Conservation (phyloP, 805 yeast species). For the Candida xiaguanensis region DNA sequence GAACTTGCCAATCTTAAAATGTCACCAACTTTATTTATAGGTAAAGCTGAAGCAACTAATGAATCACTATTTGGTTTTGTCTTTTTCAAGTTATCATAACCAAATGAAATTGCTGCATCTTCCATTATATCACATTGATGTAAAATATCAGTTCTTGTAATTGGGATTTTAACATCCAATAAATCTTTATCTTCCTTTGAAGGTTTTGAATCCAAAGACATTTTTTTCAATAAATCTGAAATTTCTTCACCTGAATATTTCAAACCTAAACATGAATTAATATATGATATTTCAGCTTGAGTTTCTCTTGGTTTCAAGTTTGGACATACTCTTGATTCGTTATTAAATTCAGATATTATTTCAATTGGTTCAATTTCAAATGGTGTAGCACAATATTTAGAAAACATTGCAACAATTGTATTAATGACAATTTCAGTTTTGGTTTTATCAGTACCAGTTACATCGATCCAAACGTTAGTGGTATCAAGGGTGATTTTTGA, state of each 20-base stretch:
- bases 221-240: slow-evolving; percentile 62
- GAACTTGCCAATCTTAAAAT: slow-evolving; percentile 87
- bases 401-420: slow-evolving; percentile 93
- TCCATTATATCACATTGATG: slow-evolving; percentile 99
- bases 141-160: slow-evolving; percentile 91
- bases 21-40: slow-evolving; percentile 86
- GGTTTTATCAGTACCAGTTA: slow-evolving; percentile 93
- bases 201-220: slow-evolving; percentile 71
- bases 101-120: slow-evolving; percentile 95
- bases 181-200: slow-evolving; percentile 44
- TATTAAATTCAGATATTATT: slow-evolving; percentile 77
- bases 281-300: slow-evolving; percentile 75
- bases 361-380: slow-evolving; percentile 89
- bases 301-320: slow-evolving; percentile 61
- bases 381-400: slow-evolving; percentile 76
- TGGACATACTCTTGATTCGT: slow-evolving; percentile 74
- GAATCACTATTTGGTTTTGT: slow-evolving; percentile 69
- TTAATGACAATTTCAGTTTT: slow-evolving; percentile 91
- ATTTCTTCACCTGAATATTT: slow-evolving; percentile 66
- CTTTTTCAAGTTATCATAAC: slow-evolving; percentile 82
- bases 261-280: slow-evolving; percentile 92
- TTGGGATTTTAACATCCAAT: slow-evolving; percentile 73
- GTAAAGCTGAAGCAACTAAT: slow-evolving; percentile 81
- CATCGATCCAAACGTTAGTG: slow-evolving; percentile 83
- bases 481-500: slow-evolving; percentile 86